Evolutionary conservation across 257 asterid genomes (phyloP).

Genomic region (Salvia miltiorrhiza): DNA sequence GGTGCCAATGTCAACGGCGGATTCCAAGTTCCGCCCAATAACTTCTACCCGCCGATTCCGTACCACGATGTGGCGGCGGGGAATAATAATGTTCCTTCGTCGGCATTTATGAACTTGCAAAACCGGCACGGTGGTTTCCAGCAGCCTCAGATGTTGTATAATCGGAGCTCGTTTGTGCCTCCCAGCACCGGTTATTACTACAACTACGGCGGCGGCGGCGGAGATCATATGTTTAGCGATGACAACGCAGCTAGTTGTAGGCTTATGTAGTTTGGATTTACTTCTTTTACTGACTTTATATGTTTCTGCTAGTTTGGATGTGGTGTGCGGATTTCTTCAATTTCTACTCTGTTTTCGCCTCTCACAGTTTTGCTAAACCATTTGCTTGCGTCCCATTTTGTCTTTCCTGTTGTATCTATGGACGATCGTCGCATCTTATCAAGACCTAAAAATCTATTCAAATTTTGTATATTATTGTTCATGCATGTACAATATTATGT

Average conservation of each 20-base stretch:
- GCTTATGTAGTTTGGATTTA: constrained; percentile 40
- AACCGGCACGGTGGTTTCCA: constrained; percentile 42
- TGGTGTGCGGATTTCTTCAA: neutral
- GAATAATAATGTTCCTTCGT: too few species aligned
- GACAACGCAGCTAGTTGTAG: constrained; percentile 63
- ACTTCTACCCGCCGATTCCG: constrained; percentile 26
- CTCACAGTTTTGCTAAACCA: neutral
- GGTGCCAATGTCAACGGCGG: constrained; percentile 9
- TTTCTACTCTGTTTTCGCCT: too few species aligned
- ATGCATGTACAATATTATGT: too few species aligned
- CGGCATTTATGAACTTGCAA: constrained; percentile 41
- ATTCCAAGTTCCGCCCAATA: constrained; percentile 2
- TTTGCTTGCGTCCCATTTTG: too few species aligned
- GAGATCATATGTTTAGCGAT: constrained; percentile 52
- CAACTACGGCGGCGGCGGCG: constrained; percentile 30
- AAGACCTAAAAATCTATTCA: too few species aligned
- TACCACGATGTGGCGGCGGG: neutral
- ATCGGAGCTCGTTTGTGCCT: constrained; percentile 49
- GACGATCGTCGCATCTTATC: too few species aligned
- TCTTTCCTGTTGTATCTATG: too few species aligned
- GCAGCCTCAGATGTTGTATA: constrained; percentile 71
- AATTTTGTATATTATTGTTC: too few species aligned
- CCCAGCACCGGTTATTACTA: constrained; percentile 54
- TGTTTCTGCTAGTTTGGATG: neutral
- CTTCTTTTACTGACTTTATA: too few species aligned